These are phyloP conservation scores for Phylloporus sp. DNA, from an alignment of 768 basidiomycete genomes.

Conservation along the genomic window DNA sequence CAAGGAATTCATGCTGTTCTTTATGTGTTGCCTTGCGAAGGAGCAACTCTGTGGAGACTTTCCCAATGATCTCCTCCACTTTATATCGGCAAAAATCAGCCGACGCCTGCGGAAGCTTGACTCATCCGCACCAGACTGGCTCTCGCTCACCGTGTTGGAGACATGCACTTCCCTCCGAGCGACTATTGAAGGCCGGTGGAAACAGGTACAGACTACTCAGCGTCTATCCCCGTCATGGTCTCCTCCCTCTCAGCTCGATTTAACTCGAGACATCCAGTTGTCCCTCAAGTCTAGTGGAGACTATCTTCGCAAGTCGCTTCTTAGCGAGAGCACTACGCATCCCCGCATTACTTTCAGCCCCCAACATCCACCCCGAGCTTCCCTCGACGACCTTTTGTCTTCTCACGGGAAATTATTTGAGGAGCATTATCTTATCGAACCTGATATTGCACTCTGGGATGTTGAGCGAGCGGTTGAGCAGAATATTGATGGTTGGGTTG, in stretches of 20 bases:
- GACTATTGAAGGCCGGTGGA: conserved; percentile 35
- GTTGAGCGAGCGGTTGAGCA: conserved; percentile 34
- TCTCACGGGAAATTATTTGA: conserved; percentile 11
- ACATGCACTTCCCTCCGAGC: conserved; percentile 22
- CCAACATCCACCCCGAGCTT: conserved; percentile 1
- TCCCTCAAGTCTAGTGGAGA: conserved; percentile 30
- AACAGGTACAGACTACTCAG: conserved; percentile 23
- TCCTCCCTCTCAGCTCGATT: conserved; percentile 24
- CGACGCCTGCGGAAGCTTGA: not conserved
- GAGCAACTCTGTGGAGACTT: conserved; percentile 11
- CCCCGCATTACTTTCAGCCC: conserved; percentile 5
- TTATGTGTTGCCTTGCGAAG: conserved; percentile 29
- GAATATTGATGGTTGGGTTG: conserved; percentile 34
- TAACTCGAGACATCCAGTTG: conserved; percentile 29
- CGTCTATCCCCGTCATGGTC: conserved; percentile 26
- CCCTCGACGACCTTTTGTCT: conserved; percentile 15
- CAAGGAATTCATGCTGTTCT: conserved; percentile 47
- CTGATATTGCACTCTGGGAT: conserved; percentile 31
- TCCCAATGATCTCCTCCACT: conserved; percentile 27
- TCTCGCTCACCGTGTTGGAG: conserved; percentile 1
- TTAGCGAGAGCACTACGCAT: not conserved
- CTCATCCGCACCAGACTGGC: not conserved
- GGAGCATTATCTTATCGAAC: conserved; percentile 1
- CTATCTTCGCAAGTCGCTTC: conserved; percentile 27
- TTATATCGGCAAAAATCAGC: not conserved